Evolutionary conservation across 768 basidiomycete genomes (phyloP).

Genomic region (Boletus sp.): DNA sequence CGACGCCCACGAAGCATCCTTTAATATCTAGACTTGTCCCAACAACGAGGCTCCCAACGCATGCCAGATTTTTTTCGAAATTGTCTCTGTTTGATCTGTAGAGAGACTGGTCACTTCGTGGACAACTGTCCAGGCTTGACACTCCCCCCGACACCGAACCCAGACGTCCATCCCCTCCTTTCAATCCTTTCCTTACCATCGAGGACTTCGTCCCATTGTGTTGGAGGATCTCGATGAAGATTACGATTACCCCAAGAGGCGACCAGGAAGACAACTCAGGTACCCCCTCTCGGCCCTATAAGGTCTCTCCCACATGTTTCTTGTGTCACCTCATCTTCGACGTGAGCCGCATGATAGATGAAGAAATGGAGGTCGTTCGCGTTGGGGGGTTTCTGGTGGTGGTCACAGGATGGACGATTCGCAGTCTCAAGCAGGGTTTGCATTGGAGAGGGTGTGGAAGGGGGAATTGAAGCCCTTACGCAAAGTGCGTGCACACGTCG

Average conservation of each 20-base stretch:
- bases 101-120: constrained; percentile 7
- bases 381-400: not conserved
- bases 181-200: not conserved
- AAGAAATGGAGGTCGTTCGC: not conserved
- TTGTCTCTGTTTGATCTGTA: constrained; percentile 12
- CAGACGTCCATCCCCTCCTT: not conserved
- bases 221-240: not conserved
- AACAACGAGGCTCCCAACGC: not conserved
- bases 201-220: constrained; percentile 5
- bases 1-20: not conserved
- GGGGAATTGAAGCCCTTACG: not conserved
- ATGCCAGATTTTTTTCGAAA: not conserved
- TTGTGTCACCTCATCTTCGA: constrained; percentile 14
- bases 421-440: not conserved
- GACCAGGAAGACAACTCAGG: not conserved
- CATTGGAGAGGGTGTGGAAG: not conserved
- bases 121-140: not conserved
- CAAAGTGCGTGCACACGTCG: constrained; percentile 9
- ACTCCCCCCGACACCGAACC: not conserved
- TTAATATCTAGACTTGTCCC: too few species aligned
- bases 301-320: constrained; percentile 4
- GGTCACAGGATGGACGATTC: not conserved
- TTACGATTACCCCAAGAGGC: not conserved
- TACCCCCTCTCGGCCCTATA: constrained; percentile 3
- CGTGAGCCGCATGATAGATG: not conserved